phyloP scores from a whole-genome alignment of 2,329 filamentous ascomycete species.

The Trichoderma lentiforme region DNA sequence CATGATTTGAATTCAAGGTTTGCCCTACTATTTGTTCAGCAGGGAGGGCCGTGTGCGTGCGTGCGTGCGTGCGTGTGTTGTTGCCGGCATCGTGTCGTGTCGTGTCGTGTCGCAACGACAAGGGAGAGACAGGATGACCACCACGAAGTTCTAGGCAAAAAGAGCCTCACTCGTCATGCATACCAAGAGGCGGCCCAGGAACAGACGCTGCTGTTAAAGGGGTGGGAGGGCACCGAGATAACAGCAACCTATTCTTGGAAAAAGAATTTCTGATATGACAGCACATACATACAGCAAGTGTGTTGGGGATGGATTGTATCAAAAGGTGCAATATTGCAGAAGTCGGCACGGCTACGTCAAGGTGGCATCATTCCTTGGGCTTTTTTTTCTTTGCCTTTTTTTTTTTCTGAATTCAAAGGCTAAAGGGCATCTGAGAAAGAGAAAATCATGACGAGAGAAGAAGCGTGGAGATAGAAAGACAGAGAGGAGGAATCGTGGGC shows the following conservation, averaged over 20 bases:
- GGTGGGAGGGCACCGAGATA: slow-evolving; percentile 1
- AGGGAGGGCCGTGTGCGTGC: neutral
- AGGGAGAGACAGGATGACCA: neutral
- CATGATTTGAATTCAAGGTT: slow-evolving; percentile 6
- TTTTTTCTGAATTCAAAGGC: neutral
- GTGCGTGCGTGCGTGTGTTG: neutral
- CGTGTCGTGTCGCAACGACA: neutral
- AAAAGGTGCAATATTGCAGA: neutral
- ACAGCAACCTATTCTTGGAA: neutral
- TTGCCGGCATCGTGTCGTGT: neutral
- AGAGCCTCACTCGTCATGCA: slow-evolving; percentile 5
- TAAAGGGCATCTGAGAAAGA: neutral
- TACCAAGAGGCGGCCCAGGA: neutral
- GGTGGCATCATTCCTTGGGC: slow-evolving; percentile 14
- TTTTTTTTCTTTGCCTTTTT: neutral
- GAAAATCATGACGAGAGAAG: neutral
- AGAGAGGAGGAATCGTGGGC: neutral
- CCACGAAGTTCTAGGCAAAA: neutral
- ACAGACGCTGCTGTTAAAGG: neutral
- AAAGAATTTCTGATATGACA: slow-evolving; percentile 4
- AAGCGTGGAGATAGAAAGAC: neutral
- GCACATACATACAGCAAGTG: slow-evolving; percentile 9
- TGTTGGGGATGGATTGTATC: neutral
- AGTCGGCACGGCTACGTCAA: slow-evolving; percentile 6
- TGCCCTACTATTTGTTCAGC: slow-evolving; percentile 2